Evolutionary conservation across 768 basidiomycete genomes (phyloP).

Genomic region (Antrodiella citrinella): DNA sequence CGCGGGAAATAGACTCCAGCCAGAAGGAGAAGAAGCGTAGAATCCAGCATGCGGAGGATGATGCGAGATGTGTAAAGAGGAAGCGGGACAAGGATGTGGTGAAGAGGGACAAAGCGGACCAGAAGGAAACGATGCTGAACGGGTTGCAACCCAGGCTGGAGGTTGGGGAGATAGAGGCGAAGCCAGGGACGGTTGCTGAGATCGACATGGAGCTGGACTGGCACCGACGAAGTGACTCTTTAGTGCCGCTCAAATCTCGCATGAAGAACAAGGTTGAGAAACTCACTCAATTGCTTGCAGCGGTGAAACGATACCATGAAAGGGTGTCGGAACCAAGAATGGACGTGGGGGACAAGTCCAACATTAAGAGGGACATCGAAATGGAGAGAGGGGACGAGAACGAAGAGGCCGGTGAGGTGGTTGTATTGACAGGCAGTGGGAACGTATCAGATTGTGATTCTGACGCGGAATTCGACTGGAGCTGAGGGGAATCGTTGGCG

Average conservation of each 20-base stretch:
- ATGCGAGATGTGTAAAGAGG: neutral
- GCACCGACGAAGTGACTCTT: neutral
- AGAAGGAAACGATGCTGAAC: neutral
- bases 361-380: no score
- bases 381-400: no score
- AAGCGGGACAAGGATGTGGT: neutral
- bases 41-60: neutral
- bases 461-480: no score
- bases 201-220: neutral
- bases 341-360: no score
- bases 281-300: neutral
- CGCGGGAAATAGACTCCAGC: neutral
- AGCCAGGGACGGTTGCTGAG: neutral
- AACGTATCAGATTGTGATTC: no score
- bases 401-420: no score
- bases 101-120: neutral
- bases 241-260: neutral
- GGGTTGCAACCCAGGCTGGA: neutral
- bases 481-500: no score
- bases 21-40: neutral
- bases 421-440: no score
- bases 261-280: neutral
- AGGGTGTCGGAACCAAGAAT: no score
- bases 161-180: neutral
- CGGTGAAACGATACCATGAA: neutral